phyloP scores from a whole-genome alignment of 2,329 filamentous ascomycete genomes.

The Pestalotiopsis sp. region DNA sequence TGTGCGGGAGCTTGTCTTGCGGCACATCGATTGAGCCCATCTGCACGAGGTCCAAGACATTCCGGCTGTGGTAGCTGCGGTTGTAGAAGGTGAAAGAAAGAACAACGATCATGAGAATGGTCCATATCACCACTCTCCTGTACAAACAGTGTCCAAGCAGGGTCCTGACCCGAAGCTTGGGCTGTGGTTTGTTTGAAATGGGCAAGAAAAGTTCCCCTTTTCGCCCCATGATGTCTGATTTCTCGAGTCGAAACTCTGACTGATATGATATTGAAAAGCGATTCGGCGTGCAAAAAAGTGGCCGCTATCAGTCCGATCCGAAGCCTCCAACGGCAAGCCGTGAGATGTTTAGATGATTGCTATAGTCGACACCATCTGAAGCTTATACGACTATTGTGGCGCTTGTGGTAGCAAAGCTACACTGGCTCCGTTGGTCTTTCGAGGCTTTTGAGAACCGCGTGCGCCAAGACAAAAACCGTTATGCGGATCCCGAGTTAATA shows the following conservation, averaged over 20 bases:
- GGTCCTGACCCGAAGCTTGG: slow-evolving; percentile 44
- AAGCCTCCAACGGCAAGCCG: background rate
- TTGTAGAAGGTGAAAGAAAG: slow-evolving; percentile 44
- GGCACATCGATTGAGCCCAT: slow-evolving; percentile 21
- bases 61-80: slow-evolving; percentile 24
- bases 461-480: background rate
- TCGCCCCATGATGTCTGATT: slow-evolving; percentile 19
- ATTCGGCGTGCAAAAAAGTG: background rate
- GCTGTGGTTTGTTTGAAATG: slow-evolving; percentile 34
- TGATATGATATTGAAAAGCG: slow-evolving; percentile 20
- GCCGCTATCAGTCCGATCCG: background rate
- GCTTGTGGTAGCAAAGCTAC: slow-evolving; percentile 13
- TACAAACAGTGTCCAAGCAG: slow-evolving; percentile 56
- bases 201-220: slow-evolving; percentile 33
- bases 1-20: slow-evolving; percentile 1
- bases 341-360: slow-evolving; percentile 3
- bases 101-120: slow-evolving; percentile 42
- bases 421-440: background rate
- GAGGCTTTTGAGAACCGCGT: background rate
- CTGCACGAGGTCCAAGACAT: slow-evolving; percentile 32
- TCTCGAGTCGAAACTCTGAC: slow-evolving; percentile 23
- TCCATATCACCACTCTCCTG: slow-evolving; percentile 55
- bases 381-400: background rate
- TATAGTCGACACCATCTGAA: background rate
- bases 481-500: background rate